Conservation (phyloP, 257 asterid species). For the Mitragyna speciosa region DNA sequence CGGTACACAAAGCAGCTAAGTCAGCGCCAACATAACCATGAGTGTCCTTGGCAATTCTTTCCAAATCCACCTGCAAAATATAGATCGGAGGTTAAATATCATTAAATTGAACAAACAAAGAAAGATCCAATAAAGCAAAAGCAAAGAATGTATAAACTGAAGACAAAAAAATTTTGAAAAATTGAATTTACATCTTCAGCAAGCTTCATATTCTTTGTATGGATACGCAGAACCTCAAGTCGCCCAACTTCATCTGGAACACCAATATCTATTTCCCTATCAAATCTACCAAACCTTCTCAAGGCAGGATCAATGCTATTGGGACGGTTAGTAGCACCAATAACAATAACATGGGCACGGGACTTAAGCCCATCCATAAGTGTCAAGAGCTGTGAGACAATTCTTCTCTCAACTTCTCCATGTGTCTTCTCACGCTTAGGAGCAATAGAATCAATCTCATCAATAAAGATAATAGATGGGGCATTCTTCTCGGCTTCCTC, state of each 20-base stretch:
- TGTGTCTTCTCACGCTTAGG: slow-evolving; percentile 89
- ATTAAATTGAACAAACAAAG: background rate
- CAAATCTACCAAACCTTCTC: slow-evolving; percentile 92
- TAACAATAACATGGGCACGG: slow-evolving; percentile 92
- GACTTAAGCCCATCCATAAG: slow-evolving; percentile 92
- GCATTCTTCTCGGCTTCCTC: slow-evolving; percentile 97
- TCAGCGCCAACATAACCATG: slow-evolving; percentile 96
- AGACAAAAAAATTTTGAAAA: background rate
- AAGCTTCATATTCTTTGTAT: slow-evolving; percentile 95
- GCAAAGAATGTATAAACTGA: background rate
- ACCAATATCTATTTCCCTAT: slow-evolving; percentile 88
- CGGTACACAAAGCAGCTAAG: slow-evolving; percentile 93
- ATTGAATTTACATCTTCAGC: slow-evolving; percentile 62
- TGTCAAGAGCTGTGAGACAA: slow-evolving; percentile 89
- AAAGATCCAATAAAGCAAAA: background rate
- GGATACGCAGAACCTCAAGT: slow-evolving; percentile 90
- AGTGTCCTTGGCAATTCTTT: slow-evolving; percentile 71
- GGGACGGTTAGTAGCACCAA: slow-evolving; percentile 92
- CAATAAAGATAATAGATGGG: slow-evolving; percentile 86
- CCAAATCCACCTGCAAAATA: slow-evolving; percentile 75
- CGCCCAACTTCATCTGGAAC: slow-evolving; percentile 97
- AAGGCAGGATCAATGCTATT: slow-evolving; percentile 91
- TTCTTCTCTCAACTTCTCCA: slow-evolving; percentile 95
- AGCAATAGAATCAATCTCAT: slow-evolving; percentile 92
- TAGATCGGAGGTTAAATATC: slow-evolving; percentile 1